A percentile compares a stretch with the other conserved stretches of the same genome.
These are phyloP conservation scores for Astragalus glycyphyllos DNA, from an alignment of 306 rosid species.

Conservation along the genomic window DNA sequence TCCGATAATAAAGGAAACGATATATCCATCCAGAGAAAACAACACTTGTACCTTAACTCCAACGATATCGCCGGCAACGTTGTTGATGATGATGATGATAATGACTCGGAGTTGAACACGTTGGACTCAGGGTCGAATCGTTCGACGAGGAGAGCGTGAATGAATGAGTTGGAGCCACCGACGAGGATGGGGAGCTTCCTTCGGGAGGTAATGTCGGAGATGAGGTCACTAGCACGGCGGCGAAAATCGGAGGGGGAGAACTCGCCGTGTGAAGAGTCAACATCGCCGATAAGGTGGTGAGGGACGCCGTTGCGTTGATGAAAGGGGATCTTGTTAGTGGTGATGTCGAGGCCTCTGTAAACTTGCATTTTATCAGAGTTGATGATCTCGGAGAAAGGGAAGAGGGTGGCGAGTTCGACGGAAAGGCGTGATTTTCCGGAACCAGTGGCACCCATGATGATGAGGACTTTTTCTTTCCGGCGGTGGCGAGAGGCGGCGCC, in stretches of 20 bases:
- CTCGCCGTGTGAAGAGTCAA: conserved; percentile 56
- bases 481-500: conserved; percentile 37
- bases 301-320: conserved; percentile 61
- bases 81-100: background rate
- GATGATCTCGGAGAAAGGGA: conserved; percentile 65
- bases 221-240: conserved; percentile 37
- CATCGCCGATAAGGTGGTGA: conserved; percentile 82
- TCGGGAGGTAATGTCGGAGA: conserved; percentile 48
- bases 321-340: conserved; percentile 84
- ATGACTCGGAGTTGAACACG: conserved; percentile 47
- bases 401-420: conserved; percentile 74
- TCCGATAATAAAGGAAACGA: conserved; percentile 58
- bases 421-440: conserved; percentile 86
- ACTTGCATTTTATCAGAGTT: conserved; percentile 95
- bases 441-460: conserved; percentile 91
- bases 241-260: conserved; percentile 67
- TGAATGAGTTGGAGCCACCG: conserved; percentile 91
- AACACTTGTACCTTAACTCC: conserved; percentile 74
- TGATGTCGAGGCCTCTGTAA: conserved; percentile 75
- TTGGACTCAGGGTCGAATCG: conserved; percentile 52
- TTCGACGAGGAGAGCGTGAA: conserved; percentile 65
- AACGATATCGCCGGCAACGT: conserved; percentile 25
- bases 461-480: conserved; percentile 66
- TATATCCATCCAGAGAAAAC: conserved; percentile 89
- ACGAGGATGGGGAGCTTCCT: conserved; percentile 69